phyloP scores from a whole-genome alignment of 805 yeast species.

The Wickerhamiella shivajii region DNA sequence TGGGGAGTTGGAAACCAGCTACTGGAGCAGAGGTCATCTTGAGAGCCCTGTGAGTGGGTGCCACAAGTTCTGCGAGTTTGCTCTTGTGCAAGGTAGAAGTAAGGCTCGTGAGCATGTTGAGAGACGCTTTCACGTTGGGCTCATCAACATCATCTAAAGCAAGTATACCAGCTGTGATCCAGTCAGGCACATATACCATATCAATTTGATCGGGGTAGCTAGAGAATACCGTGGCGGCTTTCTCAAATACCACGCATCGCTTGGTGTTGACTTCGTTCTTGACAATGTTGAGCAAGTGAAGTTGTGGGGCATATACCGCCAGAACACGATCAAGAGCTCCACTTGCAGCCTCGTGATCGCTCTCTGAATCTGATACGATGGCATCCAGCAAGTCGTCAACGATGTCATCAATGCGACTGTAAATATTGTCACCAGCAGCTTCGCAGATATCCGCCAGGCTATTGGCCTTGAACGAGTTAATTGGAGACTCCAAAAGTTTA shows the following conservation, averaged over 20 bases:
- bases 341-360: conserved; percentile 26
- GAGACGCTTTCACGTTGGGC: conserved; percentile 48
- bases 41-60: conserved; percentile 67
- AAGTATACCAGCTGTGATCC: conserved; percentile 54
- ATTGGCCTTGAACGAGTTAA: conserved; percentile 73
- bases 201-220: conserved; percentile 34
- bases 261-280: conserved; percentile 58
- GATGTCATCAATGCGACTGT: conserved; percentile 56
- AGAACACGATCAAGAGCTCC: conserved; percentile 54
- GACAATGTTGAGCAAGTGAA: conserved; percentile 55
- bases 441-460: conserved; percentile 13
- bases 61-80: conserved; percentile 58
- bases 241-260: conserved; percentile 35
- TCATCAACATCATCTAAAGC: conserved; percentile 50
- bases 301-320: conserved; percentile 34
- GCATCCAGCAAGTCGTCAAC: conserved; percentile 61
- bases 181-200: conserved; percentile 56
- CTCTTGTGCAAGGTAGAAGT: conserved; percentile 64
- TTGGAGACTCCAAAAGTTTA: conserved; percentile 64
- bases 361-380: conserved; percentile 17
- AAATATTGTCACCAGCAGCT: conserved; percentile 75
- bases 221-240: conserved; percentile 57
- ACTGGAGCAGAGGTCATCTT: conserved; percentile 48
- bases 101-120: conserved; percentile 48
- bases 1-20: conserved; percentile 51